Conservation (phyloP, 2,329 filamentous ascomycete genomes). For the Aurifilum marmelostoma region DNA sequence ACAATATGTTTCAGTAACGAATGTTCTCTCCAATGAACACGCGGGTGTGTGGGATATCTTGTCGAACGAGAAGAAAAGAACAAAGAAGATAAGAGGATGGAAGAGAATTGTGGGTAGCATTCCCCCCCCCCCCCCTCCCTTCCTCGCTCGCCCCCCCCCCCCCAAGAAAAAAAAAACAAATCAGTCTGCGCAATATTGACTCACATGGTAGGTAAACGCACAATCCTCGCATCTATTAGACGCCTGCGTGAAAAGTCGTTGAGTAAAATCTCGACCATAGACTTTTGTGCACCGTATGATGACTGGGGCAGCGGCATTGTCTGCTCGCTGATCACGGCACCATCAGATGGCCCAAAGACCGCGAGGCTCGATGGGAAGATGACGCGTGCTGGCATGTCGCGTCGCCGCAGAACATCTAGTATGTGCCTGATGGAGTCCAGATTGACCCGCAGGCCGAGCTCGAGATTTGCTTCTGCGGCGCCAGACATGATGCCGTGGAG, state of each 20-base stretch:
- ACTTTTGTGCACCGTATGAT: conserved; percentile 64
- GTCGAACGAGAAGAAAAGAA: no score
- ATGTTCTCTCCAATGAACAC: no score
- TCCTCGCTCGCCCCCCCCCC: no score
- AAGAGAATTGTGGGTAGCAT: no score
- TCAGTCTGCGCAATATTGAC: not conserved
- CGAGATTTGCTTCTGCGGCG: conserved; percentile 61
- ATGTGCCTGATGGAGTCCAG: conserved; percentile 3
- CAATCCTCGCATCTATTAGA: not conserved
- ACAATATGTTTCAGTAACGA: no score
- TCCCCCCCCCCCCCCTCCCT: no score
- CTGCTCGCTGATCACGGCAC: conserved; percentile 47
- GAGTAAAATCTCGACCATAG: conserved; percentile 53
- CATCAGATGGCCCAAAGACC: conserved; percentile 39
- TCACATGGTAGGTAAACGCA: not conserved
- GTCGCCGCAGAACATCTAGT: not conserved
- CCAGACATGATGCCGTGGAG: conserved; percentile 68
- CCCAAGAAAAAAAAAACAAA: no score
- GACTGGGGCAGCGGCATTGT: conserved; percentile 56
- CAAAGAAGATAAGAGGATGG: no score
- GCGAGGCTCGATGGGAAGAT: not conserved
- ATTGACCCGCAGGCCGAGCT: not conserved
- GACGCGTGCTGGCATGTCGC: not conserved
- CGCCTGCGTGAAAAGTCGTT: conserved; percentile 1
- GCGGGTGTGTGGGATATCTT: no score